Evolutionary conservation across 192 early-diverging fungal genomes (phyloP), one percentile per base, ranked within the genome.

Genomic region (Rhizoclosmatium sp.): DNA sequence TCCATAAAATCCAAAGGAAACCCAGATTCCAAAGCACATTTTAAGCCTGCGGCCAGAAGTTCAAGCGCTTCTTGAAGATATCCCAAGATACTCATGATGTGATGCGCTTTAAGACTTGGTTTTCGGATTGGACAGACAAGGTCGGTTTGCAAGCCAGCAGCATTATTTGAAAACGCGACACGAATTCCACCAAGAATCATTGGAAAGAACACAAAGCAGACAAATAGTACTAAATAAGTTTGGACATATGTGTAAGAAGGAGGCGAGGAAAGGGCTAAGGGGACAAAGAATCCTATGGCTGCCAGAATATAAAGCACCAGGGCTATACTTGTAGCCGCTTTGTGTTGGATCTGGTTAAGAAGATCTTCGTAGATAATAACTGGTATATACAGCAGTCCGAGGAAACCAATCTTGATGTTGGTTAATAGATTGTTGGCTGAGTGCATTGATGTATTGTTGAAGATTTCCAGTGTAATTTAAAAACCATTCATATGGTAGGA

Each of bases 111-210:
- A 21, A 58, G 12, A 14, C 14, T 58, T 58, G 56, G 56, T 14
- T 21, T 14, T 21, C 21, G 12, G n/a, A 58, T 58, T 16, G 56
- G 56, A 58, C 56, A 58, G 14, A 58, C 56, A 58, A 58, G 56
- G 56, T 58, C 56, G 56, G 14, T 58, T 14, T 21, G 56, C 56
- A 58, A 58, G 56, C 56, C 56, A 16, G 12, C 56, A 58, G 56
- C 56, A 58, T 58, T 58, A 21, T 58, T 58, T 58, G 56, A 14
- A 58, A 58, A 58, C 21, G 56, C 56, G 14, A 58, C 56, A 58
- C 56, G 56, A 16, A 58, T 16, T 16, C 56, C 56, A 58, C 56
- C 56, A 14, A 58, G 56, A 16, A 58, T 21, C 56, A 58, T 58
- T 14, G 56, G 56, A 16, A 21, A 14, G n/a, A 58, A 58, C 56